Evolutionary conservation across 208 protist species (phyloP), one percentile per base, ranked within the genome.

Genomic region (Plasmodiophora brassicae): DNA sequence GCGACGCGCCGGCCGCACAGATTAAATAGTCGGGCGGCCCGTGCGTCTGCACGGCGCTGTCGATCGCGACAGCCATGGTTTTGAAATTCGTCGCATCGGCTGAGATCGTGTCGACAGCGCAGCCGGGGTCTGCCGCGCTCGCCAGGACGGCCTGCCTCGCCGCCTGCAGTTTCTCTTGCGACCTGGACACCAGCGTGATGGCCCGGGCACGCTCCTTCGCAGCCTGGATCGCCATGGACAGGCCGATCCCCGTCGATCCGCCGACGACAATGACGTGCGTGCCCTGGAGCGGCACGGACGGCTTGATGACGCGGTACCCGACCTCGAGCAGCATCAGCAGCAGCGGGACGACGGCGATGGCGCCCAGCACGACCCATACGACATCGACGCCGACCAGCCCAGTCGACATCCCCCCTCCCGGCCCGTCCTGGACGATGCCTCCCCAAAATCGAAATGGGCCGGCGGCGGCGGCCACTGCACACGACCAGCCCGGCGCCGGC

Each of bases 211-310:
- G 65, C 1, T 87, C 35, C 1, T 46, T 25, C 0, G 87, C 87
- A 5, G 89, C 44, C 0, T 44, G 71, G 1, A 90, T 87, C 43
- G 90, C 90, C 0, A 88, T 44, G 35, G 90, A 78, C 39, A 84
- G 86, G 53, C 90, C 90, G 45, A 91, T 90, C 54, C 90, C 90
- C 86, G 72, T 14, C 50, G 85, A 39, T 45, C 90, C 89, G 71
- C 90, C 90, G 41, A 88, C 89, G 43, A 91, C 87, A 57, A 91
- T 71, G n/a, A 90, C 54, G 57, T 91, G 90, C 46, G 84, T 89
- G 43, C 71, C 71, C 0, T 14, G 8, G 1, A 87, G 8, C 39
- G 85, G 53, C n/a, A n/a, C 22, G 0, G 45, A 57, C 1, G 85
- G 45, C 36, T 38, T 10, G 32, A 87, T 5, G 32, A 10, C 1